Evolutionary conservation across 2,329 filamentous ascomycete genomes (phyloP), one percentile per base, ranked within the genome.

Genomic region (Epichloe typhina): DNA sequence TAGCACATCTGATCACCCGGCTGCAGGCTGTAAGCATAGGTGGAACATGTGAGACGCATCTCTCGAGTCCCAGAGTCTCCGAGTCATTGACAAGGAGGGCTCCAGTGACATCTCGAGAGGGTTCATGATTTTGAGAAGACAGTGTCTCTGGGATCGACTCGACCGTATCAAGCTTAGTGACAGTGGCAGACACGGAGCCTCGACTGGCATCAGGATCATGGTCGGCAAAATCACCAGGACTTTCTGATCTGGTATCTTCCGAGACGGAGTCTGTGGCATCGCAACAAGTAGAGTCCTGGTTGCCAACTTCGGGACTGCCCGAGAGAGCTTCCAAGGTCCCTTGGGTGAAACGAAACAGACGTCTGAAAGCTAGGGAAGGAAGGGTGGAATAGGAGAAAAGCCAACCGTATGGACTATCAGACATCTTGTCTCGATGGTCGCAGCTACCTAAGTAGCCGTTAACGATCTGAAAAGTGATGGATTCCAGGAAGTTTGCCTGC

Each of bases 361-460:
- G 13, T 13, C 6, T 5, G 2, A 52, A 40, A 49, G 36, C 26
- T 21, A 49, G 36, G 21, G 42, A 49, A 49, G 50, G 46, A 46
- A 49, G 46, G 13, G 36, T 7, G 11, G 42, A 37, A 13, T 49
- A 26, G 12, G 15, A 41, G 19, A 41, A 49, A 11, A 45, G 26
- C 50, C 50, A 49, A 38, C 36, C 36, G 42, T 37, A 2, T 15
- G 26, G 37, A 23, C 21, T 21, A 13, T 9, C 36, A 38, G 38
- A 17, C 50, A 50, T 52, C n/a, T 40, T 47, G 46, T 39, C 41
- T 19, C 31, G 36, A 44, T 49, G 46, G 41, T 49, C 15, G 19
- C 33, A 31, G 35, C 33, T 44, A 38, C 47, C 47, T 9, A 19
- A 43, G 21, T 15, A 23, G 31, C 21, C 31, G 38, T 15, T 11